Evolutionary conservation across 768 basidiomycete genomes (phyloP), one percentile per base, ranked within the genome.

Genomic region (Neoboletus magnificus): DNA sequence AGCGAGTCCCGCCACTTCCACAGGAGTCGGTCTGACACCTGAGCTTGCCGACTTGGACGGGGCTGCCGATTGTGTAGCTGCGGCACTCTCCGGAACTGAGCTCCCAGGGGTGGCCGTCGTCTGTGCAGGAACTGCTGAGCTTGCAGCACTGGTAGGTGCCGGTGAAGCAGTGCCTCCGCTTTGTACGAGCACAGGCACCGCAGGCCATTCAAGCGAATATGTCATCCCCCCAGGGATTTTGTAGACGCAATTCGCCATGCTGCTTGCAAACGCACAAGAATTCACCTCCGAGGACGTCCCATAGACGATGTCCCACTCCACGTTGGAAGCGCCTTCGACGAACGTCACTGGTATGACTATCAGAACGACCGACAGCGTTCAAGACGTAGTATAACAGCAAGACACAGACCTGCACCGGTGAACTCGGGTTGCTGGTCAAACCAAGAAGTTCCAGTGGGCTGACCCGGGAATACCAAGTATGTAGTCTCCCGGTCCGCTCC

Each of bases 401-500:
- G 35, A 25, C 8, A 9, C 43, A 9, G 57, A 77, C 73, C 76
- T 44, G 77, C 76, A 16, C 74, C 76, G n/a, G 62, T 43, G 52
- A 76, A 70, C 32, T 69, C 73, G 33, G 57, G 51, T 7, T 72
- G 65, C 33, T 71, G 66, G 4, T 36, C 18, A 7, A 39, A 15
- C 35, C 62, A 63, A 8, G 69, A 27, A 27, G 27, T 66, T 29
- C 73, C 73, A 20, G 72, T 77, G 10, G 68, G 55, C 29, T 63
- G 50, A 1, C 74, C 78, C 35, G 74, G 69, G 8, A 71, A 62
- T 42, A 79, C 51, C 22, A 62, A 65, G 66, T 73, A 81, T 18
- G 79, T 79, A 15, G 79, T 79, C 43, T 67, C 64, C n/a, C 77
- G 76, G 53, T 74, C 66, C 16, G 63, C 46, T 7, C 74, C 79